Conservation (phyloP, 202 grass and related monocot genomes). For the Setaria italica region DNA sequence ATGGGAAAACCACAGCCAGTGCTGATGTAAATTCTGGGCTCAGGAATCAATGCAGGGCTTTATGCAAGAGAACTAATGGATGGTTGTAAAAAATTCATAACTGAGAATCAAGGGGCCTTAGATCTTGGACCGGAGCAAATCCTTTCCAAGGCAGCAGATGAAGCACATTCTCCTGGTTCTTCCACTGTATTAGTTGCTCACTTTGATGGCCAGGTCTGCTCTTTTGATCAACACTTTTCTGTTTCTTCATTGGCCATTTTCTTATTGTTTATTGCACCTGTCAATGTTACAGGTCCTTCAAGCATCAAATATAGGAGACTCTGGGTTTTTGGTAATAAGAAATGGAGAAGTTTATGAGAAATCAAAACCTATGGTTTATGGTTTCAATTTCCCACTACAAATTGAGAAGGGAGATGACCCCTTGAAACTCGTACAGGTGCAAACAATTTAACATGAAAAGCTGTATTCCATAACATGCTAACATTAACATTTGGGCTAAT, state of each 20-base stretch:
- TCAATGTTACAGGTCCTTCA: slow-evolving; percentile 61
- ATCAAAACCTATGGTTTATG: slow-evolving; percentile 91
- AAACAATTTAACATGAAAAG: not conserved
- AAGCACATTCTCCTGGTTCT: slow-evolving; percentile 81
- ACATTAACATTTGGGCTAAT: not conserved
- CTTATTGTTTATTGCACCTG: not conserved
- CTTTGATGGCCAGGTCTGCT: slow-evolving; percentile 88
- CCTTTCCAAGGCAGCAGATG: slow-evolving; percentile 70
- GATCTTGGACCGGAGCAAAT: slow-evolving; percentile 64
- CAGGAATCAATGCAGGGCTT: slow-evolving; percentile 84
- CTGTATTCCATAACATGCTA: not conserved
- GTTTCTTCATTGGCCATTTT: not conserved
- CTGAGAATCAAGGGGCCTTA: slow-evolving; percentile 43
- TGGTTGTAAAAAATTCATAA: slow-evolving; percentile 60
- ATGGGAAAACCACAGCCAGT: not conserved
- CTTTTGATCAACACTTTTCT: not conserved
- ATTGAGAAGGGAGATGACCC: slow-evolving; percentile 89
- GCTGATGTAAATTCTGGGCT: slow-evolving; percentile 26
- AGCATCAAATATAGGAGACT: slow-evolving; percentile 93
- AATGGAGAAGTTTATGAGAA: slow-evolving; percentile 69
- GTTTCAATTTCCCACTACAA: slow-evolving; percentile 96
- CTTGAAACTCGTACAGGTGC: slow-evolving; percentile 73
- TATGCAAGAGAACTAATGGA: slow-evolving; percentile 92
- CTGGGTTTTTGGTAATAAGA: slow-evolving; percentile 92
- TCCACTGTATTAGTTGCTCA: slow-evolving; percentile 90